Conservation (phyloP, 768 basidiomycete genomes). For the button mushroom (Agaricus bisporus) region DNA sequence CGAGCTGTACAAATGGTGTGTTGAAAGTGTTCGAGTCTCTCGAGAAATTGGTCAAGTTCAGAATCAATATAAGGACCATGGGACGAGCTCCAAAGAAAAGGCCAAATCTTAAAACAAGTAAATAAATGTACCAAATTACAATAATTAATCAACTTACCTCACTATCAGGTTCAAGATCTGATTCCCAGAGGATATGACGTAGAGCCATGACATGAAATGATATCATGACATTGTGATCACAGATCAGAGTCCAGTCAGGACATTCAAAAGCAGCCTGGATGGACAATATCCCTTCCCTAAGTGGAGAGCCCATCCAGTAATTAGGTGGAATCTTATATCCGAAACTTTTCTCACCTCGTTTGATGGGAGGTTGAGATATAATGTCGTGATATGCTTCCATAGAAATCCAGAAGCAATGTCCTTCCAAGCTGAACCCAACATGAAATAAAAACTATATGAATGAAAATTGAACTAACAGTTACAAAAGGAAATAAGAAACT, state of each 20-base stretch:
- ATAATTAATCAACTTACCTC: not conserved
- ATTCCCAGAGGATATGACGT: not conserved
- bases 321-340: not conserved
- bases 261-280: not conserved
- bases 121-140: not conserved
- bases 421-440: not conserved
- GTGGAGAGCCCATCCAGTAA: not conserved
- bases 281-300: not conserved
- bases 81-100: too few species aligned
- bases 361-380: not conserved
- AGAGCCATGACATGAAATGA: constrained; percentile 12
- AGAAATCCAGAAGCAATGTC: not conserved
- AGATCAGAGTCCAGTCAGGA: constrained; percentile 9
- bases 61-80: too few species aligned
- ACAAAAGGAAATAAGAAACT: too few species aligned
- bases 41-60: not conserved
- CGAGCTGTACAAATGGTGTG: not conserved
- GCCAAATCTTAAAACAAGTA: too few species aligned
- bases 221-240: constrained; percentile 13
- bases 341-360: not conserved
- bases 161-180: not conserved
- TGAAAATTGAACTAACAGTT: too few species aligned
- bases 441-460: not conserved
- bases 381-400: not conserved
- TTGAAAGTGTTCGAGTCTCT: not conserved